Base-by-base conservation (phyloP, 2,329 filamentous ascomycete genomes). In the Colletotrichum gloeosporioides region DNA sequence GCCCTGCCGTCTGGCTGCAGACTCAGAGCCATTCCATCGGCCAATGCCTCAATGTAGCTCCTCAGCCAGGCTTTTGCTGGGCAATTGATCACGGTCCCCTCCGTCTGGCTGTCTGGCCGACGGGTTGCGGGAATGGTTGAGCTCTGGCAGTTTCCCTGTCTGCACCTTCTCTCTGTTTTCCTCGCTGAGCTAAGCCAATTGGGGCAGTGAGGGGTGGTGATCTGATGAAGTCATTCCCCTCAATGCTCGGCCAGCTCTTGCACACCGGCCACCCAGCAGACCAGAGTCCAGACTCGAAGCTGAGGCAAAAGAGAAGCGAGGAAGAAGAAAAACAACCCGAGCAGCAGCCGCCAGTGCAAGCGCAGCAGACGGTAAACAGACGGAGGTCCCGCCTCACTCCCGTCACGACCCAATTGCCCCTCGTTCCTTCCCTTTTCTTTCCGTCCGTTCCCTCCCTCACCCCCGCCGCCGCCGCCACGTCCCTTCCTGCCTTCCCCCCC, bases 221-320 rank as follows among this genome's bases (percentile, higher is more conserved):
- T 36, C 31, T 32, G 44, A 74, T 76, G 71, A 74, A 76, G 74
- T 74, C 74, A 74, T 74, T 65, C 44, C 65, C 15, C 49, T 64
- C 68, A 44, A 18, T 63, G 18, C 59, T 22, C 64, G 44, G 34
- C 69, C 61, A 25, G 49, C 67, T 66, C 49, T 61, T 73, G 49
- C 27, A 61, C 39, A 67, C 15, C n/a, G 29, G 59, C 18, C 25
- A 18, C 34, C 15, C 67, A 22, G 22, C 27, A 69, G 49, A 29
- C n/a, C 66, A 34, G 49, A 69, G 62, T 16, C 34, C 44, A 39
- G 27, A 31, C 61, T 22, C 49, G 25, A 29, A 32, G 39, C 32
- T 49, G 66, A 70, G 22, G 66, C 59, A 32, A 44, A 69, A n/a
- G 27, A 65, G 16, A 57, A 44, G 71, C 22, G 39, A 63, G 39